Conservation (phyloP, 306 rosid genomes). For the Rosa persica region DNA sequence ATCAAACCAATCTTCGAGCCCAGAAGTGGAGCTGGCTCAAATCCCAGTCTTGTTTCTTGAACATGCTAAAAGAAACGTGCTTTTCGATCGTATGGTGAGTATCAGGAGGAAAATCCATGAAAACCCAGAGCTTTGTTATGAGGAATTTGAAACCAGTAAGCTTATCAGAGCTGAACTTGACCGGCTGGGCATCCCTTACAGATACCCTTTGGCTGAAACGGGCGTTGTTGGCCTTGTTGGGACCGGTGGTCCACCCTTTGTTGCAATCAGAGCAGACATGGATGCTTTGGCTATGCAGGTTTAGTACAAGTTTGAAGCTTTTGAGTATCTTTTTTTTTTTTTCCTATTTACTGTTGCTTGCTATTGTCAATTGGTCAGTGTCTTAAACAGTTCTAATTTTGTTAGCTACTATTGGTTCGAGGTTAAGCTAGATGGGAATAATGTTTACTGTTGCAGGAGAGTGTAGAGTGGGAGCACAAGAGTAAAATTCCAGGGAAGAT, state of each 20-base stretch:
- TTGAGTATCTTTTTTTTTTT: neutral
- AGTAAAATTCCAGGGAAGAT: conserved; percentile 88
- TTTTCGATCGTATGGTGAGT: conserved; percentile 64
- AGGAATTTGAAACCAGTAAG: conserved; percentile 82
- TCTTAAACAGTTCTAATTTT: neutral
- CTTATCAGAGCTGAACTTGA: conserved; percentile 66
- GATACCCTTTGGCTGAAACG: conserved; percentile 66
- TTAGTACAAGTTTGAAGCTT: neutral
- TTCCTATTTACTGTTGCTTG: neutral
- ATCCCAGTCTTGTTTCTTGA: conserved; percentile 45
- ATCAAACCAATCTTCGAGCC: conserved; percentile 31
- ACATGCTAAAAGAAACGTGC: conserved; percentile 40
- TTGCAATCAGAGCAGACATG: conserved; percentile 90
- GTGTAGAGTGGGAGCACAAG: conserved; percentile 86
- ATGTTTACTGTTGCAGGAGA: conserved; percentile 45
- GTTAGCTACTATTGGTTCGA: neutral
- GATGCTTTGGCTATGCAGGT: conserved; percentile 89
- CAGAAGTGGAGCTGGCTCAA: conserved; percentile 29
- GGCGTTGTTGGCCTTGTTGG: conserved; percentile 79
- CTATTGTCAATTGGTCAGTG: neutral
- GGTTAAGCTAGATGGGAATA: neutral
- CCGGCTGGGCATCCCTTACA: conserved; percentile 50
- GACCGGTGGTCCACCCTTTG: conserved; percentile 65
- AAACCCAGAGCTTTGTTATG: conserved; percentile 73
- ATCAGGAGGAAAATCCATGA: conserved; percentile 77